phyloP scores from a whole-genome alignment of 331 rosid species.

The Erythrophleum ivorense region DNA sequence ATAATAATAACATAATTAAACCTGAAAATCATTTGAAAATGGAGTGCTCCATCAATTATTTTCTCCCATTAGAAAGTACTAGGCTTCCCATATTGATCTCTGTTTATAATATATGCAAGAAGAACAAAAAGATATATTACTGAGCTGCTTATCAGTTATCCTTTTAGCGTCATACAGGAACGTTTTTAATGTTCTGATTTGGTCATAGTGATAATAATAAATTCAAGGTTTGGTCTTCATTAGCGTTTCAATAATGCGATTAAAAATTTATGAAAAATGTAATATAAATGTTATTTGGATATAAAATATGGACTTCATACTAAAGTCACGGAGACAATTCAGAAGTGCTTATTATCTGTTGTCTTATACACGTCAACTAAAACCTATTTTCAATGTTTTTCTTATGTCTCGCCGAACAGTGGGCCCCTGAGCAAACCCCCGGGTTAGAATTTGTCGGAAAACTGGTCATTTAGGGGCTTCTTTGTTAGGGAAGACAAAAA shows the following conservation, averaged over 20 bases:
- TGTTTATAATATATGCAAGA: too few species aligned
- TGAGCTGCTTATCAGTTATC: too few species aligned
- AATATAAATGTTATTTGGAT: neutral
- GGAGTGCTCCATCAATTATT: neutral
- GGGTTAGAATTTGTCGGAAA: too few species aligned
- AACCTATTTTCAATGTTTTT: neutral
- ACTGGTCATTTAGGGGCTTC: too few species aligned
- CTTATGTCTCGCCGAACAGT: neutral
- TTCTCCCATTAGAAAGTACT: neutral
- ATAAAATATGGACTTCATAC: neutral
- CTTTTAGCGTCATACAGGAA: neutral
- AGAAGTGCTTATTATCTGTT: neutral
- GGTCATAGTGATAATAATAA: neutral
- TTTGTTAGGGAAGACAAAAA: too few species aligned
- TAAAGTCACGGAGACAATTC: neutral
- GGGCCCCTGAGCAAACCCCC: neutral
- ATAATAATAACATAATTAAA: neutral
- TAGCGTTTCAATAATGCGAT: neutral
- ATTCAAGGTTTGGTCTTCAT: too few species aligned
- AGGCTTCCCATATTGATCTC: too few species aligned
- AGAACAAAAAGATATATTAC: too few species aligned
- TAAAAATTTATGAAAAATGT: neutral
- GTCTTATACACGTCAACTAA: neutral
- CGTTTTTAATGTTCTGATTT: neutral
- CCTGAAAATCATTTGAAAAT: neutral